Conservation (phyloP, 192 early-diverging fungal species). For the Umbelopsis sp. region DNA sequence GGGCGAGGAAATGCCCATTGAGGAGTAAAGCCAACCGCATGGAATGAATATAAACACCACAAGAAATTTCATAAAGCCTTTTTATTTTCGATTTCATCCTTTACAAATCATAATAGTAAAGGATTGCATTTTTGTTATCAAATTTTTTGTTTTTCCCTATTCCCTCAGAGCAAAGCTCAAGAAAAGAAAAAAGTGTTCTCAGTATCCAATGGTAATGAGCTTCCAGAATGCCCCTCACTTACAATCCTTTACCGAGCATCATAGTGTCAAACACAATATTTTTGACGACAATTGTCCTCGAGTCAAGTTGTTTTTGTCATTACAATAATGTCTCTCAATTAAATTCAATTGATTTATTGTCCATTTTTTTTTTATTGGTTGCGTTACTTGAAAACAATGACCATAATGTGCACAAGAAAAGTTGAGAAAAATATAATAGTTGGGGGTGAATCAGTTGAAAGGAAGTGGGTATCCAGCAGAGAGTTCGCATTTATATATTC, state of each 20-base stretch:
- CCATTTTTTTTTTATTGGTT: background rate
- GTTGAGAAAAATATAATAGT: background rate
- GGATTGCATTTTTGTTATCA: background rate
- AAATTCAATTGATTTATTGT: conserved; percentile 8
- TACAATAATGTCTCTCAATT: background rate
- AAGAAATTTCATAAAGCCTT: background rate
- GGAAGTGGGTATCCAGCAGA: background rate
- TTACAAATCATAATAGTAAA: background rate
- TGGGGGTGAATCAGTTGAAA: background rate
- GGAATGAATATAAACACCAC: conserved; percentile 1
- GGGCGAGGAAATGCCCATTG: conserved; percentile 28
- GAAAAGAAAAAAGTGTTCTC: background rate
- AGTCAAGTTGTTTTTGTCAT: conserved; percentile 4
- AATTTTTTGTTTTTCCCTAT: too few relatives aligned
- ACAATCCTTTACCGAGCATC: background rate
- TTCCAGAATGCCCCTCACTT: background rate
- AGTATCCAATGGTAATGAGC: background rate
- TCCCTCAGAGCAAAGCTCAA: background rate
- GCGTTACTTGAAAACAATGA: background rate
- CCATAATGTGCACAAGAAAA: background rate
- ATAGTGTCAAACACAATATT: too few relatives aligned
- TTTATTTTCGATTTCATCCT: background rate
- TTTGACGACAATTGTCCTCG: background rate
- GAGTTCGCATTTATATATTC: background rate
- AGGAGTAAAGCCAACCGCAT: background rate